Evolutionary conservation across 257 asterid genomes (phyloP).

Genomic region (Echium plantagineum): DNA sequence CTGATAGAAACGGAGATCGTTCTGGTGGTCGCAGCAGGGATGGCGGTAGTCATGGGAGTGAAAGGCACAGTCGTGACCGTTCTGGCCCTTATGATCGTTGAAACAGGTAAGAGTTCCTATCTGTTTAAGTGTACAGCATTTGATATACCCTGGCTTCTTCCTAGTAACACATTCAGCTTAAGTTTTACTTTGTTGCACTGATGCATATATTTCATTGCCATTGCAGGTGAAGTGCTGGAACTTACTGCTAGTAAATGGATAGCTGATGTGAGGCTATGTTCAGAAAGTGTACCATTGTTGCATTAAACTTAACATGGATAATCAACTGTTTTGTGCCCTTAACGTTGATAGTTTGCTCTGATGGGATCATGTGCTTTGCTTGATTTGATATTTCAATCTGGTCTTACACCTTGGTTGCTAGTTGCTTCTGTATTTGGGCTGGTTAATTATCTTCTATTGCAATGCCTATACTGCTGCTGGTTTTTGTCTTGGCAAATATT

Average conservation of each 20-base stretch:
- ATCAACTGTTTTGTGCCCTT: slow-evolving; percentile 49
- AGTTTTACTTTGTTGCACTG: slow-evolving; percentile 3
- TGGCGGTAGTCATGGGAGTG: slow-evolving; percentile 58
- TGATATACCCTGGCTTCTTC: neutral
- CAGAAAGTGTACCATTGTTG: slow-evolving; percentile 26
- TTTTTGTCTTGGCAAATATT: slow-evolving; percentile 19
- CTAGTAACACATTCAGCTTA: neutral
- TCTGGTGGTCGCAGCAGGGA: slow-evolving; percentile 54
- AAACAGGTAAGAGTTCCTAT: slow-evolving; percentile 42
- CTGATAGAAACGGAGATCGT: slow-evolving; percentile 79
- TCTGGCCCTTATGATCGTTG: slow-evolving; percentile 95
- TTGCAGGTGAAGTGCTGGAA: slow-evolving; percentile 34
- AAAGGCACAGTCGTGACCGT: slow-evolving; percentile 65
- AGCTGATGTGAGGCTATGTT: slow-evolving; percentile 10
- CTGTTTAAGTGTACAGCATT: slow-evolving; percentile 10
- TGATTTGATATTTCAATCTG: slow-evolving; percentile 32
- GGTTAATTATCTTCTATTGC: slow-evolving; percentile 31
- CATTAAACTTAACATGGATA: slow-evolving; percentile 39
- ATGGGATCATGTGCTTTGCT: slow-evolving; percentile 39
- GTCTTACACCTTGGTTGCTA: slow-evolving; percentile 41
- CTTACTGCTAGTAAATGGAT: slow-evolving; percentile 26
- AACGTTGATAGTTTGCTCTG: slow-evolving; percentile 35
- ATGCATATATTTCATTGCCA: slow-evolving; percentile 5
- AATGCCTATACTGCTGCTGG: slow-evolving; percentile 1
- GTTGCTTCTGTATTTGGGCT: slow-evolving; percentile 30